Conservation (phyloP, 495 filamentous ascomycete genomes). For the Astrothelium subdiscretum region DNA sequence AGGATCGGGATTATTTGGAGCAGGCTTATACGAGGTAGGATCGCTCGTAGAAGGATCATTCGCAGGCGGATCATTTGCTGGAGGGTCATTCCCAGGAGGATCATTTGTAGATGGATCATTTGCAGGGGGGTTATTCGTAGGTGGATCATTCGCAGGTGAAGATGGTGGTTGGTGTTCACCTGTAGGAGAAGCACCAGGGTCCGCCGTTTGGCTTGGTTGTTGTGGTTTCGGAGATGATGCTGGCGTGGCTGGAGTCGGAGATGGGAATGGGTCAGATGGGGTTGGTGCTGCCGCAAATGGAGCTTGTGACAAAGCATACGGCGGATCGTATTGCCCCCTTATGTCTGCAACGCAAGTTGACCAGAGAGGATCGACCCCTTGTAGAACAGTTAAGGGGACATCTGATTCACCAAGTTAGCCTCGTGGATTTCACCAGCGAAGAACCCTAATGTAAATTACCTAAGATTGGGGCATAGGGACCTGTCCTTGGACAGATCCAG, state of each 20-base stretch:
- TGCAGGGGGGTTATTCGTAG: background rate
- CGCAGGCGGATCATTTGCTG: background rate
- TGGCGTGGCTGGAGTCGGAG: background rate
- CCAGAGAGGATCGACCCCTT: background rate
- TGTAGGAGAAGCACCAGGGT: background rate
- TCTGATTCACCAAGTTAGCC: background rate
- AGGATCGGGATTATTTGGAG: background rate
- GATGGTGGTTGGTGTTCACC: background rate
- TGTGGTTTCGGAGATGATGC: background rate
- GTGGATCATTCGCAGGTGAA: background rate
- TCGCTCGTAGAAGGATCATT: background rate
- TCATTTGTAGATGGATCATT: background rate
- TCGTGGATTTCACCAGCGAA: background rate
- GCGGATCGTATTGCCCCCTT: background rate
- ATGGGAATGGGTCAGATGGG: background rate
- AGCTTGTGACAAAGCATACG: background rate
- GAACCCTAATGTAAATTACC: background rate
- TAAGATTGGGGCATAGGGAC: slow-evolving; percentile 15
- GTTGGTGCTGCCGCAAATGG: background rate
- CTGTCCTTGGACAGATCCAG: background rate
- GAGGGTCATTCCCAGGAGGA: background rate
- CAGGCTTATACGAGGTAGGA: background rate
- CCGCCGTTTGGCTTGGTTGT: background rate
- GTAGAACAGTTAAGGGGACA: background rate
- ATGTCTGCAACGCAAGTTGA: background rate